A percentile compares a stretch with the other conserved stretches of the same genome.
These are phyloP conservation scores for Aspergillus intermedius DNA, from an alignment of 2,329 filamentous ascomycete species.

Conservation along the genomic window DNA sequence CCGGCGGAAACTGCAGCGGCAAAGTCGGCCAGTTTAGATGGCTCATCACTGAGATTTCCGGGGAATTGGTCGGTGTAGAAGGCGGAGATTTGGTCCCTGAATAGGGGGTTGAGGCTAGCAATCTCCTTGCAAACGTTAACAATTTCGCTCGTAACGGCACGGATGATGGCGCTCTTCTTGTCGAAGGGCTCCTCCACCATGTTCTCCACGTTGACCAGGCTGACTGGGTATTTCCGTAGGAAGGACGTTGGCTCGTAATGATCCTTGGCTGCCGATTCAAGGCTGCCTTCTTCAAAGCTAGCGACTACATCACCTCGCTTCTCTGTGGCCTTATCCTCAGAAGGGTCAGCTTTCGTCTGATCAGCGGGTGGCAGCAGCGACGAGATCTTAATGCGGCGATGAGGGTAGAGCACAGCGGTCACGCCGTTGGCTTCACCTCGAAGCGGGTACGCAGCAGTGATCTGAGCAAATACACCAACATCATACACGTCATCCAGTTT, in stretches of 20 bases:
- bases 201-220: slow-evolving; percentile 92
- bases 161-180: slow-evolving; percentile 79
- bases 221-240: slow-evolving; percentile 84
- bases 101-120: slow-evolving; percentile 84
- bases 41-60: slow-evolving; percentile 90
- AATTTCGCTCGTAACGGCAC: slow-evolving; percentile 92
- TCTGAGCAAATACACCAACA: slow-evolving; percentile 93
- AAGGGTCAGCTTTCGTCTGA: slow-evolving; percentile 24
- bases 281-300: slow-evolving; percentile 81
- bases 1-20: slow-evolving; percentile 94
- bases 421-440: slow-evolving; percentile 72
- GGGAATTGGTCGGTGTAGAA: slow-evolving; percentile 94
- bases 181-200: slow-evolving; percentile 82
- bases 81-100: slow-evolving; percentile 93
- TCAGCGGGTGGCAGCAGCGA: slow-evolving; percentile 65
- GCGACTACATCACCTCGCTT: slow-evolving; percentile 92
- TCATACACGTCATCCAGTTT: slow-evolving; percentile 88
- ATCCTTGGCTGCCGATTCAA: slow-evolving; percentile 52
- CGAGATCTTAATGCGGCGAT: slow-evolving; percentile 87
- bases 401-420: slow-evolving; percentile 91
- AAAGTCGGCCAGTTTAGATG: slow-evolving; percentile 92
- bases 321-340: slow-evolving; percentile 47
- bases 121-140: slow-evolving; percentile 99
- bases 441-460: slow-evolving; percentile 91
- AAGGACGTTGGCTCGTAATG: slow-evolving; percentile 84